Evolutionary conservation across 1,284 basidiomycete genomes (phyloP).

Genomic region (Cryptococcus sp.): DNA sequence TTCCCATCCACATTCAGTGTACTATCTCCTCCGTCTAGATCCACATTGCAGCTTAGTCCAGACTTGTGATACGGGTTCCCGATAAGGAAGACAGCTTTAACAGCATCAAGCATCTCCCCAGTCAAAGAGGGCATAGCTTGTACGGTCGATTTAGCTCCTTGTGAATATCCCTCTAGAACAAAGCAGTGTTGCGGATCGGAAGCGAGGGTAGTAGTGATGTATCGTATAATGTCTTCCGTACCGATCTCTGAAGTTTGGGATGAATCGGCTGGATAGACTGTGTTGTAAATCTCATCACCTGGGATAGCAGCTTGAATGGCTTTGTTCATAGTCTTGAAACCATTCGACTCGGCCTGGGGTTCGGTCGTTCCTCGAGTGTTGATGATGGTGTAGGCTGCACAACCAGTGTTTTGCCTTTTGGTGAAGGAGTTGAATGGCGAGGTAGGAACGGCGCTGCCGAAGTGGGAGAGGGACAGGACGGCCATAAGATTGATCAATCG

Average conservation of each 20-base stretch:
- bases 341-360: conserved; percentile 23
- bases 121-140: conserved; percentile 26
- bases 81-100: conserved; percentile 38
- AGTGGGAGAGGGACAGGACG: not conserved
- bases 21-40: conserved; percentile 25
- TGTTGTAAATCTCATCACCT: conserved; percentile 24
- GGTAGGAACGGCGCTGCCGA: not conserved
- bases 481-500: not conserved
- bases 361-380: conserved; percentile 39
- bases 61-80: conserved; percentile 36
- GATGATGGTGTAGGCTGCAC: conserved; percentile 30
- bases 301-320: conserved; percentile 3
- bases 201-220: conserved; percentile 4
- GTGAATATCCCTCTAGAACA: conserved; percentile 20
- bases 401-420: conserved; percentile 1
- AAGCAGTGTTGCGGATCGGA: conserved; percentile 13
- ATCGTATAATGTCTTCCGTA: conserved; percentile 24
- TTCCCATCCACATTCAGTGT: conserved; percentile 23
- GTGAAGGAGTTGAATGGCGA: not conserved
- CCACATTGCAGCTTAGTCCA: conserved; percentile 33
- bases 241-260: conserved; percentile 24
- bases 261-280: conserved; percentile 32
- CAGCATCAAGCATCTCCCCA: conserved; percentile 17
- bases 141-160: conserved; percentile 37
- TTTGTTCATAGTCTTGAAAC: conserved; percentile 17